These are phyloP conservation scores for Colletotrichum phormii DNA, from an alignment of 2,329 filamentous ascomycete genomes.

Conservation along the genomic window DNA sequence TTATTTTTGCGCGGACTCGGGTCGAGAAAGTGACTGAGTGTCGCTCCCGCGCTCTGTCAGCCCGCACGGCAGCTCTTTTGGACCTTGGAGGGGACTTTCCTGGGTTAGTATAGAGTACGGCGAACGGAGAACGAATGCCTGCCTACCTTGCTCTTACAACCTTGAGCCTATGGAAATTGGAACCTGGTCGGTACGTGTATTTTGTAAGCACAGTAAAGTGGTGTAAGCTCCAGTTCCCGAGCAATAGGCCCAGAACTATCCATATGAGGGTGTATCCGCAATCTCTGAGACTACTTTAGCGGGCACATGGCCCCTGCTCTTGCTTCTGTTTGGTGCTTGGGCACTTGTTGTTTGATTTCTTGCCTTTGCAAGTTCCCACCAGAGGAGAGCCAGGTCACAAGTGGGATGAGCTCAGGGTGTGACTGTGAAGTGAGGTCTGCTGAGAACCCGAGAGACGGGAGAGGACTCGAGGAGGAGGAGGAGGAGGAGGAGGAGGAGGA, in stretches of 20 bases:
- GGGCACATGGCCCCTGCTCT: conserved; percentile 32
- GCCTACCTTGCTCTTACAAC: background rate
- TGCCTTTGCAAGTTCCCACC: background rate
- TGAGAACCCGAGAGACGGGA: background rate
- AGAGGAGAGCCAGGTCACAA: background rate
- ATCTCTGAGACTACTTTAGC: conserved; percentile 17
- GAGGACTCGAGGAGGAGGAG: no score
- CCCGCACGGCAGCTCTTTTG: background rate
- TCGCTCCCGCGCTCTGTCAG: conserved; percentile 10
- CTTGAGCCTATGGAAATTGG: no score
- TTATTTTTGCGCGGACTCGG: conserved; percentile 20
- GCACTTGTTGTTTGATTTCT: background rate
- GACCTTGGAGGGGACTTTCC: background rate
- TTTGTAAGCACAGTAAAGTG: background rate
- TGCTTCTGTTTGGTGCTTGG: conserved; percentile 15
- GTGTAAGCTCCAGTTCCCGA: background rate
- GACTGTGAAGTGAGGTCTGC: conserved; percentile 7
- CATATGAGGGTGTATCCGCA: conserved; percentile 26
- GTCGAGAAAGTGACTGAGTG: background rate
- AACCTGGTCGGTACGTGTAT: background rate
- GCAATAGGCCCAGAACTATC: conserved; percentile 3
- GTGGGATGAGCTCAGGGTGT: background rate
- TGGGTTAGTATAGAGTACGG: background rate
- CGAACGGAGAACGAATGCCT: background rate
- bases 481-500: background rate